Conservation (phyloP, 176 grass and related monocot genomes). For the Lolium multiflorum region DNA sequence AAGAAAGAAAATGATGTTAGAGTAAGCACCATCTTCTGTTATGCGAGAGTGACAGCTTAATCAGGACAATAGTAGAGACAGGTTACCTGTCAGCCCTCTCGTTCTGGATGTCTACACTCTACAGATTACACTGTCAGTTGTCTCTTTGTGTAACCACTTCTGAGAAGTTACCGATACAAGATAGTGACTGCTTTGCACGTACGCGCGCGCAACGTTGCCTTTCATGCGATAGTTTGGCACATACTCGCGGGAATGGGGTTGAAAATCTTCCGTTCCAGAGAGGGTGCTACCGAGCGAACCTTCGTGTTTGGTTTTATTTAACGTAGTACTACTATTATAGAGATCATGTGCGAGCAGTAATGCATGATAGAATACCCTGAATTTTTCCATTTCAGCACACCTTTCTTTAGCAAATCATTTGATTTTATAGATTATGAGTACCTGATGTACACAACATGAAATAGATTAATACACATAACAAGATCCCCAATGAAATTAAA, state of each 20-base stretch:
- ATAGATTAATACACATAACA: too few species aligned
- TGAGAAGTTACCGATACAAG: conserved; percentile 32
- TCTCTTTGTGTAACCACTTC: not conserved
- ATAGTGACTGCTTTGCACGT: conserved; percentile 19
- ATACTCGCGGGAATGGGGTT: not conserved
- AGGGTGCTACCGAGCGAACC: too few species aligned
- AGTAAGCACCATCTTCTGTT: not conserved
- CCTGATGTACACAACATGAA: too few species aligned
- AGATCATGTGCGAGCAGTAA: not conserved
- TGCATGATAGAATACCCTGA: not conserved
- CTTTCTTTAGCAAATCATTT: too few species aligned
- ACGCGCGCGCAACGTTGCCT: not conserved
- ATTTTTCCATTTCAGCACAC: not conserved
- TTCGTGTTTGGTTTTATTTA: too few species aligned
- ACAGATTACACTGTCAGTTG: not conserved
- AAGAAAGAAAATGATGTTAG: not conserved
- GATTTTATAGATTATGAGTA: too few species aligned
- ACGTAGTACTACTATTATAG: not conserved
- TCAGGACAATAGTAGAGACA: conserved; percentile 9
- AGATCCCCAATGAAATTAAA: too few species aligned
- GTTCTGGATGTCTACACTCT: not conserved
- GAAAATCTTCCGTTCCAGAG: too few species aligned
- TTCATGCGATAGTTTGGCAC: not conserved
- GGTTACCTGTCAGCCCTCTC: conserved; percentile 28
- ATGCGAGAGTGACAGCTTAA: not conserved